Base-by-base conservation (phyloP, 2,329 filamentous ascomycete genomes). In the Arthrobotrys megalospora region DNA sequence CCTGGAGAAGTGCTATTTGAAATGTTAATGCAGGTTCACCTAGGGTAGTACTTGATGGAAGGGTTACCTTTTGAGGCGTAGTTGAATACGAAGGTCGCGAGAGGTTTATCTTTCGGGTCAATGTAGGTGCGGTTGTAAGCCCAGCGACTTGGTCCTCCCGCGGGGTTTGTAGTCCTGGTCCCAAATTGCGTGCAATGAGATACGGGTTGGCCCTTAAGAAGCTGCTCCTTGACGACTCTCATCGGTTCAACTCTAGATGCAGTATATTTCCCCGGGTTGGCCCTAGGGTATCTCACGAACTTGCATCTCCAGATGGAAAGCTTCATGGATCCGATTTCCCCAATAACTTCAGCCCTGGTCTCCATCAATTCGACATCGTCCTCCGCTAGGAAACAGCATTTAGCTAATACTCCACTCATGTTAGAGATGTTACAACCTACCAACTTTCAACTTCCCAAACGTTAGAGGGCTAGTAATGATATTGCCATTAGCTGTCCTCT, bases 1-100 rank as follows among this genome's bases (percentile, higher is more conserved):
- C 55, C 32, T 53, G 45, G 4, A 71, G 45, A 12, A 64, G 53
- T 6, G 55, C 68, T 71, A 45, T 38, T 14, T 1, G 14, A 16
- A n/a, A 5, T 41, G 32, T 68, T 47, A 67, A 32, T 16, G 21
- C 8, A 4, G 8, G 5, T 16, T 36, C 28, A 1, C 32, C 28
- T 12, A 2, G 1, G 6, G n/a, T 50, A 19, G 45, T 7, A 6
- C 12, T 3, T 1, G 7, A 24, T 71, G 2, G 8, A 50, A 28
- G 32, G 7, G 8, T 63, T 64, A 64, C 58, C 34, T 36, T 71
- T 71, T 28, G 68, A 63, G 0, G 55, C 28, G n/a, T 71, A 71
- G 21, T 53, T 50, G 28, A 71, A 71, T 4, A 53, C 14, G 36
- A 71, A 71, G 8, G 24, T 53, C n/a, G 21, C 68, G 32, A 64